Evolutionary conservation across 2,329 filamentous ascomycete genomes (phyloP), one percentile per base, ranked within the genome.

Genomic region (Aspergillus pseudoterreus): DNA sequence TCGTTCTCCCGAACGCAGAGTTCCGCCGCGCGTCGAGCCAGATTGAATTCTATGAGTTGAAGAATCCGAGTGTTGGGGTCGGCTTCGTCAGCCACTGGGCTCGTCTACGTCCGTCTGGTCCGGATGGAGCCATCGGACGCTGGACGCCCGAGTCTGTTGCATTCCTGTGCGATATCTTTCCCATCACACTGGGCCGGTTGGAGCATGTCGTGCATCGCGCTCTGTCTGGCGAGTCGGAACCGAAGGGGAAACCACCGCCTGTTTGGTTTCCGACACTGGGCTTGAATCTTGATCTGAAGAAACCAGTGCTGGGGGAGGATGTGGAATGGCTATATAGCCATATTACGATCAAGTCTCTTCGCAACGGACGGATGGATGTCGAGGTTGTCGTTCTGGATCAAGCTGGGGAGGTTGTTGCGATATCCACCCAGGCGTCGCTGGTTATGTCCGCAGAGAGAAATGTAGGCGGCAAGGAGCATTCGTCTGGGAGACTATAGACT

Each of bases 211-310:
- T 41, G 19, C 45, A 12, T 27, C 38, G 45, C 35, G 21, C 19
- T 10, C 19, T 36, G 14, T 5, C 22, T 3, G 22, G 35, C 11
- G 38, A 36, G 22, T 14, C 15, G 14, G 21, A 1, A 3, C 17
- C 45, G 11, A 30, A 41, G 15, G 42, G 17, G 4, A 24, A 19
- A 15, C 17, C 32, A 17, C 12, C 32, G 9, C 48, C 48, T 5
- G 42, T 45, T 15, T 50, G 48, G 48, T 50, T 45, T 45, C 48
- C 48, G 1, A 50, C 48, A 17, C 27, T 50, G 0, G 30, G 39
- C 4, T 14, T 50, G 19, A 45, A 45, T 4, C 17, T 50, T n/a
- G 48, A 50, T 32, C 30, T 50, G 5, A 50, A 50, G 19, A 45
- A 39, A 19, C 43, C 33, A 6, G 15, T 27, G 8, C 14, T 38